Evolutionary conservation across 1,139 yeast species (phyloP).

Genomic region (Pichia sp.): DNA sequence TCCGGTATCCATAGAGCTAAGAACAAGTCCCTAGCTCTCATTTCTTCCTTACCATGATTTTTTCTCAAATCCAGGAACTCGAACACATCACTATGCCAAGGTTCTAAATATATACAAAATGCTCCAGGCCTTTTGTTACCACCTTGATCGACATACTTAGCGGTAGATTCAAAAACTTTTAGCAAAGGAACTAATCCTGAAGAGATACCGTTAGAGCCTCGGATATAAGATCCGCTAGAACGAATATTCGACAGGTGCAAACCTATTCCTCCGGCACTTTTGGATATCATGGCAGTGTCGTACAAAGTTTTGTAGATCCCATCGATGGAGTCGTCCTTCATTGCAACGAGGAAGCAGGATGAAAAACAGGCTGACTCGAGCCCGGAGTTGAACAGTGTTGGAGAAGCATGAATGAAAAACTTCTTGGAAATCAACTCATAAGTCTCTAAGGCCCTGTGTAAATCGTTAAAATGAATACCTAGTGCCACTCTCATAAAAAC

Average conservation of each 20-base stretch:
- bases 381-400: conserved; percentile 58
- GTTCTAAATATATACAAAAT: conserved; percentile 55
- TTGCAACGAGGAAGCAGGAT: conserved; percentile 56
- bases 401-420: conserved; percentile 56
- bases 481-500: conserved; percentile 57
- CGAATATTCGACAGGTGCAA: conserved; percentile 56
- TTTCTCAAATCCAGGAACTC: conserved; percentile 55
- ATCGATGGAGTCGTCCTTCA: conserved; percentile 58
- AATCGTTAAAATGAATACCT: conserved; percentile 54
- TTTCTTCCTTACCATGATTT: conserved; percentile 60
- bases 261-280: conserved; percentile 61
- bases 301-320: conserved; percentile 57
- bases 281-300: conserved; percentile 54
- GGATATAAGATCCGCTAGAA: conserved; percentile 51
- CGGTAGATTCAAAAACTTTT: conserved; percentile 57
- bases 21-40: conserved; percentile 58
- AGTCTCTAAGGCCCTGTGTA: conserved; percentile 48
- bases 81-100: conserved; percentile 59
- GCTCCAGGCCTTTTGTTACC: conserved; percentile 66
- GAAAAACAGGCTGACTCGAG: conserved; percentile 47
- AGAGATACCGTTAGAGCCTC: conserved; percentile 57
- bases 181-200: conserved; percentile 60
- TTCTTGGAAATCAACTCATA: conserved; percentile 56
- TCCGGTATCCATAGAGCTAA: conserved; percentile 63
- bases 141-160: conserved; percentile 62